Percentiles rank a stretch among this genome's conserved stretches.
Evolutionary conservation across 495 filamentous ascomycete species (phyloP).

Genomic region (Hyaloscypha hepaticicola): DNA sequence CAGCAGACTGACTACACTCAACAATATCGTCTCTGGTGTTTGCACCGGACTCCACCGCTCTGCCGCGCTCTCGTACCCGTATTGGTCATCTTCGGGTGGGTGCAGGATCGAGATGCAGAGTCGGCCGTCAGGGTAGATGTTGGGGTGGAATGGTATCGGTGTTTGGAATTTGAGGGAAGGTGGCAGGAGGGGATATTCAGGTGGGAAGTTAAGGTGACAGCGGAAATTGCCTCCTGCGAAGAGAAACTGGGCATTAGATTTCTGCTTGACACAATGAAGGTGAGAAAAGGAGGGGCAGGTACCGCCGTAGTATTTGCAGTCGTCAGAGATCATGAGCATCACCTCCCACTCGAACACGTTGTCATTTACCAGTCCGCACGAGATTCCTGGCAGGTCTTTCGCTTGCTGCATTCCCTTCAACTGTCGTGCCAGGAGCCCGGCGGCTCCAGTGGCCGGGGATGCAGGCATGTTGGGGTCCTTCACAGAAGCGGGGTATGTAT

Average conservation of each 20-base stretch:
- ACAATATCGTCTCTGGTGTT: conserved; percentile 89
- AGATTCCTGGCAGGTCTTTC: conserved; percentile 91
- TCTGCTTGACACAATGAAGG: conserved; percentile 42
- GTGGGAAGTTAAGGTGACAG: conserved; percentile 73
- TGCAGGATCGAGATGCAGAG: conserved; percentile 98
- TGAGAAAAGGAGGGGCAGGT: conserved; percentile 35
- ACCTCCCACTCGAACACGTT: conserved; percentile 99
- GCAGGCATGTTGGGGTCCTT: conserved; percentile 14
- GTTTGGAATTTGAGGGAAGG: conserved; percentile 89
- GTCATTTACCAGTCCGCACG: conserved; percentile 78
- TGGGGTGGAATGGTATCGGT: conserved; percentile 88
- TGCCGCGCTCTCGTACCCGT: conserved; percentile 87
- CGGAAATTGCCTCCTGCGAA: conserved; percentile 81
- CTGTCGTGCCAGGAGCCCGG: conserved; percentile 77
- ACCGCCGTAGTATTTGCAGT: conserved; percentile 91
- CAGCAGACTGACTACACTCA: conserved; percentile 92
- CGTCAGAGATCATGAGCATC: conserved; percentile 97
- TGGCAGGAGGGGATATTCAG: conserved; percentile 83
- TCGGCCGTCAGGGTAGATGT: conserved; percentile 86
- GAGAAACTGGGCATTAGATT: conserved; percentile 32
- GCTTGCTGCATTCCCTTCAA: conserved; percentile 91
- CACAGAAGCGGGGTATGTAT: not conserved
- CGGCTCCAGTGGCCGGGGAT: conserved; percentile 42
- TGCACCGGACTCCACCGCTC: conserved; percentile 98
- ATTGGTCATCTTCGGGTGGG: conserved; percentile 93